Percentiles rank a stretch among this genome's conserved stretches.
Conservation (phyloP, 2,329 filamentous ascomycete genomes). For the Tolypocladium ovalisporum region DNA sequence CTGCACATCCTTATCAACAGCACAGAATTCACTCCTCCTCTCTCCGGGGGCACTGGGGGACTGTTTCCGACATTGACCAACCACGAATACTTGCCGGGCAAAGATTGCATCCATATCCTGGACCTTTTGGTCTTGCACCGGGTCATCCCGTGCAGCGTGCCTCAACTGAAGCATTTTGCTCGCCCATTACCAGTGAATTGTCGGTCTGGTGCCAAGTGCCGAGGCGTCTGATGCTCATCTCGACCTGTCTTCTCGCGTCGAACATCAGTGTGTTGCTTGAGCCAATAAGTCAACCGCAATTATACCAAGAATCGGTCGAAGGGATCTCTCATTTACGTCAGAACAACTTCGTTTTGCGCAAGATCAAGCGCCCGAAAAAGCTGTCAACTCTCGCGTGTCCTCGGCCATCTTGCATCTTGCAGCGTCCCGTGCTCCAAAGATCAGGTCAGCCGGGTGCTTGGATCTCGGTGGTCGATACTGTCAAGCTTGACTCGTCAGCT, state of each 20-base stretch:
- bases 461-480: background rate
- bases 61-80: background rate
- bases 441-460: background rate
- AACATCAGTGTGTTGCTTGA: background rate
- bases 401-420: background rate
- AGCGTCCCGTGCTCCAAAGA: background rate
- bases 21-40: background rate
- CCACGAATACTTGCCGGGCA: background rate
- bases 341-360: no score
- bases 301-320: no score
- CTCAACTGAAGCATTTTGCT: background rate
- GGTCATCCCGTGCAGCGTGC: background rate
- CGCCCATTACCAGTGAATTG: background rate
- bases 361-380: no score
- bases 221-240: background rate
- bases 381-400: no score
- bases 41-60: background rate
- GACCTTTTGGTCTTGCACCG: background rate
- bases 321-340: background rate
- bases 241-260: background rate
- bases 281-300: background rate
- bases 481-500: background rate
- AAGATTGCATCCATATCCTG: background rate
- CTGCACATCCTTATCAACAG: background rate
- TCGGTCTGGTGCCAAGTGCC: background rate